These are phyloP conservation scores for Cladobotryum mycophilum DNA, from an alignment of 2,329 filamentous ascomycete genomes.

Conservation along the genomic window DNA sequence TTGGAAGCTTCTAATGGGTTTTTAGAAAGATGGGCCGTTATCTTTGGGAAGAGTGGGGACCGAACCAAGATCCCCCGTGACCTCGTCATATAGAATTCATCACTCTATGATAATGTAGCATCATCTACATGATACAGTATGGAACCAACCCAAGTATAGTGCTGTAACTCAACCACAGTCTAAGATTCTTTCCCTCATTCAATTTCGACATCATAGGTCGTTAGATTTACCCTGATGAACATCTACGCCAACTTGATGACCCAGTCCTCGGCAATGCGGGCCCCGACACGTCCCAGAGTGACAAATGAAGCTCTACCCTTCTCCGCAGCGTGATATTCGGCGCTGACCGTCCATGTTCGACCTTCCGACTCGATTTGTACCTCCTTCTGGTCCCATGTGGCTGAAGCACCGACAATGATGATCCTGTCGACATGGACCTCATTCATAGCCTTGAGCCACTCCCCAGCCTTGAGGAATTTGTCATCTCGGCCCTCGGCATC, in stretches of 20 bases:
- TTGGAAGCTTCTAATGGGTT: too few relatives aligned
- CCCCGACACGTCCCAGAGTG: constrained; percentile 45
- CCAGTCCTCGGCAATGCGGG: constrained; percentile 50
- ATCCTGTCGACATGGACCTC: constrained; percentile 77
- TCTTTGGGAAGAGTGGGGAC: too few relatives aligned
- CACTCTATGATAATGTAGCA: too few relatives aligned
- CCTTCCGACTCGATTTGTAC: constrained; percentile 52
- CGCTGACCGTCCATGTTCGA: constrained; percentile 48
- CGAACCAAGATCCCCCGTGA: too few relatives aligned
- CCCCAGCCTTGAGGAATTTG: constrained; percentile 52
- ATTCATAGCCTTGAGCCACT: constrained; percentile 74
- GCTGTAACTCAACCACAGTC: too few relatives aligned
- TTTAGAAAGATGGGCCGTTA: too few relatives aligned
- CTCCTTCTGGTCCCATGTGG: constrained; percentile 59
- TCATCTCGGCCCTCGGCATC: constrained; percentile 53
- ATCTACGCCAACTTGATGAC: constrained; percentile 28
- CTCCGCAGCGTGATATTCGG: constrained; percentile 51
- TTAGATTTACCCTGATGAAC: too few relatives aligned
- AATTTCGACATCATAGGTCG: too few relatives aligned
- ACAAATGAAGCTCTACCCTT: constrained; percentile 46
- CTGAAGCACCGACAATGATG: constrained; percentile 72
- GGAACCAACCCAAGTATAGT: too few relatives aligned
- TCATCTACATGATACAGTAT: too few relatives aligned
- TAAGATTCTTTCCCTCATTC: too few relatives aligned
- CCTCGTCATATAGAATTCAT: too few relatives aligned